These are phyloP conservation scores for Wickerhamomyces xylosicus DNA, from an alignment of 805 yeast genomes.

Conservation along the genomic window DNA sequence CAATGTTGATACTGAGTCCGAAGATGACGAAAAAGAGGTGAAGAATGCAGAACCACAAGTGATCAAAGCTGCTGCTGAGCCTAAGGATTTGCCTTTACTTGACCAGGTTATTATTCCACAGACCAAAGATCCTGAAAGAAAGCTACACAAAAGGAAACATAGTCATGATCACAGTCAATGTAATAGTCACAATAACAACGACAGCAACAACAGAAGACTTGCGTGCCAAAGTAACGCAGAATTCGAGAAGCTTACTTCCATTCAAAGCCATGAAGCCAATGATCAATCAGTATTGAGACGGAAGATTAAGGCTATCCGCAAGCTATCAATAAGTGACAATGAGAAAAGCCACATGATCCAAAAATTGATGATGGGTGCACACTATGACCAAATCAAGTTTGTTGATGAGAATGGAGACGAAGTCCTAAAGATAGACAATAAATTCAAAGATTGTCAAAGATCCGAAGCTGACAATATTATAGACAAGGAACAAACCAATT, in stretches of 20 bases:
- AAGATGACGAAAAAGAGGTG: slow-evolving; percentile 28
- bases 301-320: slow-evolving; percentile 33
- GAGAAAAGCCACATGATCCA: slow-evolving; percentile 34
- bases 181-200: not conserved
- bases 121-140: slow-evolving; percentile 22
- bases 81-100: slow-evolving; percentile 36
- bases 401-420: slow-evolving; percentile 18
- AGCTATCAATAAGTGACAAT: slow-evolving; percentile 12
- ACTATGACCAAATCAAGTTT: slow-evolving; percentile 36
- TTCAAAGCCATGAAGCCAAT: slow-evolving; percentile 12
- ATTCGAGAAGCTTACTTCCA: slow-evolving; percentile 9
- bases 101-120: slow-evolving; percentile 43
- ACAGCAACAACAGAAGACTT: slow-evolving; percentile 1
- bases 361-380: slow-evolving; percentile 59
- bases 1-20: slow-evolving; percentile 18
- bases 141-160: slow-evolving; percentile 2
- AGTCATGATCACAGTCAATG: slow-evolving; percentile 1
- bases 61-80: slow-evolving; percentile 36
- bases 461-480: slow-evolving; percentile 8
- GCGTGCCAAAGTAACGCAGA: slow-evolving; percentile 3
- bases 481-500: slow-evolving; percentile 9
- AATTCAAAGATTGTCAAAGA: slow-evolving; percentile 9
- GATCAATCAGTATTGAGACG: slow-evolving; percentile 28
- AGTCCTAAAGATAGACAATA: slow-evolving; percentile 16
- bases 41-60: slow-evolving; percentile 44